phyloP scores from a whole-genome alignment of 2,329 filamentous ascomycete species.

The Talaromyces sp. region DNA sequence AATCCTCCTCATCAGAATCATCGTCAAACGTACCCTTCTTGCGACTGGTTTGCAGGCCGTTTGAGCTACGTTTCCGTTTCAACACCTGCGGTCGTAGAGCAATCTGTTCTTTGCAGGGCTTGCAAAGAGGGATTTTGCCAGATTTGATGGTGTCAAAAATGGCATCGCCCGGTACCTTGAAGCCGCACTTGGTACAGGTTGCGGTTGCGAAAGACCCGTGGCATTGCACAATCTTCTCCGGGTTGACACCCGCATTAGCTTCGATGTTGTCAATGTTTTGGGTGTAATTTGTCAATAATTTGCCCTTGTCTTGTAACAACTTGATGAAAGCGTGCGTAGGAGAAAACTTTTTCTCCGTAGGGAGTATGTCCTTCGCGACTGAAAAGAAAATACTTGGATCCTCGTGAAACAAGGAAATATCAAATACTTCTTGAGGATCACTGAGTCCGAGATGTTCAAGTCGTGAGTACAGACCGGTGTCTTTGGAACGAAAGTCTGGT shows the following conservation, averaged over 20 bases:
- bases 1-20: conserved; percentile 57
- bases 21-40: conserved; percentile 55
- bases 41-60: conserved; percentile 49
- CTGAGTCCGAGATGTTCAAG: conserved; percentile 71
- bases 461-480: conserved; percentile 85
- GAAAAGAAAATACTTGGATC: conserved; percentile 89
- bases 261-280: conserved; percentile 99
- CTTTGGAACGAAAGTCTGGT: conserved; percentile 92
- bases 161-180: conserved; percentile 68
- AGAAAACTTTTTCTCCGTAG: conserved; percentile 73
- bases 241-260: conserved; percentile 73
- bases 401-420: conserved; percentile 79
- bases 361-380: conserved; percentile 85
- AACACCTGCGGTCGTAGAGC: conserved; percentile 45
- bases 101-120: conserved; percentile 62
- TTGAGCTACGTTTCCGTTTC: conserved; percentile 54
- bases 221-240: conserved; percentile 86
- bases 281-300: conserved; percentile 93
- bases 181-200: conserved; percentile 76
- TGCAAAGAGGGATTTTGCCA: conserved; percentile 73
- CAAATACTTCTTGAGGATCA: conserved; percentile 94
- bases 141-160: conserved; percentile 78
- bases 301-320: conserved; percentile 79
- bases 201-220: conserved; percentile 95
- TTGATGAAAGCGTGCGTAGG: conserved; percentile 94